Percentiles rank a stretch among this genome's conserved stretches.
These are phyloP conservation scores for Heritiera fomes DNA, from an alignment of 345 rosid genomes.

Conservation along the genomic window DNA sequence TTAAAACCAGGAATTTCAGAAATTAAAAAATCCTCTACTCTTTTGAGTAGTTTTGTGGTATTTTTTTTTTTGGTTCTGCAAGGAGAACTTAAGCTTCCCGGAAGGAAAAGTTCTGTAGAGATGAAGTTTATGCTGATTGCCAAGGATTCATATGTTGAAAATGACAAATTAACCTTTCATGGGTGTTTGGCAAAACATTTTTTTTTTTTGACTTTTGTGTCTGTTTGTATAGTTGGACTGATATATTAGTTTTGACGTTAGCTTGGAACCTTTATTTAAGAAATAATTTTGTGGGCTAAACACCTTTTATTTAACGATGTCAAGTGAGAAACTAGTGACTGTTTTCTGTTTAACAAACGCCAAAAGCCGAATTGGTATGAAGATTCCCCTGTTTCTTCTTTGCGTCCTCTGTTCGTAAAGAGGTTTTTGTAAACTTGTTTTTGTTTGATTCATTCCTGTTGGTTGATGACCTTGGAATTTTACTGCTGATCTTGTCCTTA, in stretches of 20 bases:
- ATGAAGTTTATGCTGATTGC: conserved; percentile 15
- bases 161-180: not conserved
- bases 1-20: too few species aligned
- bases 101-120: conserved; percentile 21
- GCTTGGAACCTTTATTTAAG: conserved; percentile 10
- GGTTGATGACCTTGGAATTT: conserved; percentile 9
- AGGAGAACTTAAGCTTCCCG: not conserved
- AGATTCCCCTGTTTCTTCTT: conserved; percentile 23
- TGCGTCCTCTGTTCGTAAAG: not conserved
- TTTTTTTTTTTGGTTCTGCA: not conserved
- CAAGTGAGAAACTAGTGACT: conserved; percentile 4
- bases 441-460: conserved; percentile 13
- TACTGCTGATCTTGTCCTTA: not conserved
- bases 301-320: conserved; percentile 19
- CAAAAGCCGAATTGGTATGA: conserved; percentile 15
- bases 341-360: not conserved
- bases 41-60: too few species aligned
- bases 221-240: conserved; percentile 27
- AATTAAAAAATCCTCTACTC: too few species aligned
- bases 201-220: conserved; percentile 33
- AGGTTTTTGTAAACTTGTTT: not conserved
- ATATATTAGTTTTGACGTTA: conserved; percentile 16
- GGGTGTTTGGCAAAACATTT: conserved; percentile 14
- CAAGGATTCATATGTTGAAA: conserved; percentile 4
- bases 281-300: conserved; percentile 12